Conservation (phyloP, 2,329 filamentous ascomycete species). For the Xylaria sp. region DNA sequence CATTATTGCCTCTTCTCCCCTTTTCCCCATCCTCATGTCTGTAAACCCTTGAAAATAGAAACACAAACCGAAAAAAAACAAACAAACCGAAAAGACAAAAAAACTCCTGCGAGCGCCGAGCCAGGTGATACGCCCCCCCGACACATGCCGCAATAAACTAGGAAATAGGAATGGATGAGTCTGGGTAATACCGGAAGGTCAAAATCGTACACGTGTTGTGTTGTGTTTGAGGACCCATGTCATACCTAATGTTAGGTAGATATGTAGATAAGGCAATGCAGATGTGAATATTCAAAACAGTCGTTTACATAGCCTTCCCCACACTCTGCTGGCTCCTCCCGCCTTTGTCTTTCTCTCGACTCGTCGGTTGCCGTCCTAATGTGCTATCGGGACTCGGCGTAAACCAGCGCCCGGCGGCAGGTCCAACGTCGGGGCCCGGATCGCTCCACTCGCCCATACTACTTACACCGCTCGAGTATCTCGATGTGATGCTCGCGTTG, state of each 20-base stretch:
- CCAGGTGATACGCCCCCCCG: conserved; percentile 25
- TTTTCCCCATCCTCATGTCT: conserved; percentile 19
- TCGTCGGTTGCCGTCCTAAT: conserved; percentile 21
- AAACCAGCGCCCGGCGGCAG: conserved; percentile 49
- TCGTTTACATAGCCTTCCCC: conserved; percentile 49
- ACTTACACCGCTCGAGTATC: conserved; percentile 63
- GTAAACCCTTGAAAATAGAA: too few relatives aligned
- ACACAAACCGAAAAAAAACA: too few relatives aligned
- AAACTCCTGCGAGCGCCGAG: conserved; percentile 38
- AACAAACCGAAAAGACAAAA: background rate
- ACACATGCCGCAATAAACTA: conserved; percentile 28
- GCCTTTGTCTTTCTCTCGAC: conserved; percentile 39
- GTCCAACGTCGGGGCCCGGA: conserved; percentile 64
- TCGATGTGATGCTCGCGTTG: conserved; percentile 54
- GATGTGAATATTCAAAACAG: background rate
- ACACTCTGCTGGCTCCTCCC: conserved; percentile 46
- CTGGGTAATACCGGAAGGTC: background rate
- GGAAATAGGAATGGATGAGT: background rate
- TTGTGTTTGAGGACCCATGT: background rate
- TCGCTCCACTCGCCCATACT: conserved; percentile 62
- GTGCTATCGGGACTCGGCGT: conserved; percentile 42
- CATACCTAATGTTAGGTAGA: background rate
- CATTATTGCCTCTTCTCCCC: conserved; percentile 11
- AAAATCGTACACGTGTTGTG: background rate
- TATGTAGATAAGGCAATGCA: background rate